Evolutionary conservation across 1,139 yeast species (phyloP).

Genomic region (Geotrichum restrictum): DNA sequence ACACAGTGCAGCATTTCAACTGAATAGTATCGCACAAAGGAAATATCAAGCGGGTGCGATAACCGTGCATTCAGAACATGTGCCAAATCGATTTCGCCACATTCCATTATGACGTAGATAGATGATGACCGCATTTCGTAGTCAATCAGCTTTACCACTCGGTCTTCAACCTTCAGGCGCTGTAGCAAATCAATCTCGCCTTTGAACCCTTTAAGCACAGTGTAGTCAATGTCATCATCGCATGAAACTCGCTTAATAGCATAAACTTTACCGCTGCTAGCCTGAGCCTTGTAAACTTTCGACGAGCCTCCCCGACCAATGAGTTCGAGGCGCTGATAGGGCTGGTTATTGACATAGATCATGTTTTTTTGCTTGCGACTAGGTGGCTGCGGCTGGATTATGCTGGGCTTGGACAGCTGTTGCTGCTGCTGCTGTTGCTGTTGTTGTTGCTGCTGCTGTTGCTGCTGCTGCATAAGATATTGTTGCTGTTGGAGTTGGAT

Average conservation of each 20-base stretch:
- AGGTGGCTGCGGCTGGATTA: conserved; percentile 16
- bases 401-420: conserved; percentile 6
- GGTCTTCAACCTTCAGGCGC: conserved; percentile 54
- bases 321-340: conserved; percentile 71
- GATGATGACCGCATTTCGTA: conserved; percentile 63
- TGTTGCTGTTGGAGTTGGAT: conserved; percentile 6
- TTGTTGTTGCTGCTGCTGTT: conserved; percentile 20
- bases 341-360: conserved; percentile 52
- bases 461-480: conserved; percentile 20
- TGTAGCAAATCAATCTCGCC: conserved; percentile 81
- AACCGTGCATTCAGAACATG: conserved; percentile 65
- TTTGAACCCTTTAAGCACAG: conserved; percentile 71
- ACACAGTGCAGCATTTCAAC: conserved; percentile 81
- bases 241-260: conserved; percentile 82
- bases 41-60: conserved; percentile 55
- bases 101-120: conserved; percentile 81
- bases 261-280: conserved; percentile 50
- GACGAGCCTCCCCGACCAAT: conserved; percentile 94
- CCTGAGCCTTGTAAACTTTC: conserved; percentile 78
- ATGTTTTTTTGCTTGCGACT: conserved; percentile 29
- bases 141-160: conserved; percentile 79
- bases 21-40: conserved; percentile 78
- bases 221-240: conserved; percentile 68
- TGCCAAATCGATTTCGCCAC: conserved; percentile 90
- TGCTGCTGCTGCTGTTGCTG: conserved; percentile 16